Percentiles rank a stretch among this genome's conserved stretches.
These are phyloP conservation scores for Pseudocercospora vitis DNA, from an alignment of 2,329 filamentous ascomycete genomes.

Conservation along the genomic window DNA sequence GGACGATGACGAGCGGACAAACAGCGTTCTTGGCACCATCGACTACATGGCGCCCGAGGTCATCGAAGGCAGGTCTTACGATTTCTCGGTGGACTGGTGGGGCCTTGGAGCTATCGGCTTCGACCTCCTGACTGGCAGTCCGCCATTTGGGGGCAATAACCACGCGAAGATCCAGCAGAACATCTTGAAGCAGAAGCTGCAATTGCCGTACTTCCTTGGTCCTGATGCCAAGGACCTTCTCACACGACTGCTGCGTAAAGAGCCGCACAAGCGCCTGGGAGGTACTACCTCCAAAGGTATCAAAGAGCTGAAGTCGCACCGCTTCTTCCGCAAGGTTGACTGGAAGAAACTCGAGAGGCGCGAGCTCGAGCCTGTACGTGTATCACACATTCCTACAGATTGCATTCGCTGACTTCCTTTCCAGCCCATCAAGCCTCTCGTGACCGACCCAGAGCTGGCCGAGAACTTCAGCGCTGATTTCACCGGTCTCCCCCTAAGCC, in stretches of 20 bases:
- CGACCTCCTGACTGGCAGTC: conserved; percentile 87
- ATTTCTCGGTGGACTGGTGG: conserved; percentile 98
- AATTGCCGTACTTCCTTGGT: conserved; percentile 84
- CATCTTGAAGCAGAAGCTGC: conserved; percentile 88
- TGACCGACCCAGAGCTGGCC: conserved; percentile 91
- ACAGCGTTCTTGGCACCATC: conserved; percentile 88
- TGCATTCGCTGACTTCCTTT: conserved; percentile 14
- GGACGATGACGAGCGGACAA: conserved; percentile 59
- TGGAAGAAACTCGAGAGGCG: conserved; percentile 83
- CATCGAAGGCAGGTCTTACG: conserved; percentile 82
- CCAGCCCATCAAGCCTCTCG: conserved; percentile 79
- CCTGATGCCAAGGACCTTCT: conserved; percentile 92
- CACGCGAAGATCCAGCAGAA: conserved; percentile 94
- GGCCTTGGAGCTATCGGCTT: conserved; percentile 89
- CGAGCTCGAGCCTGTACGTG: conserved; percentile 67
- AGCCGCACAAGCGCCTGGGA: conserved; percentile 85
- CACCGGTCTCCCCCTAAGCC: conserved; percentile 79
- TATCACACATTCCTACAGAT: no score
- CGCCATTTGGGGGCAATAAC: conserved; percentile 88
- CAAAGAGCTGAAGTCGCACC: conserved; percentile 79
- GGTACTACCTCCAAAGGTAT: conserved; percentile 87
- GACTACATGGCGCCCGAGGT: conserved; percentile 99
- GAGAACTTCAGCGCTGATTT: conserved; percentile 97
- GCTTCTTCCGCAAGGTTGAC: conserved; percentile 96
- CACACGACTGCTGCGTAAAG: conserved; percentile 84